Conservation (phyloP, 371 early-diverging fungal species). For the Synchytrium microbalum region DNA sequence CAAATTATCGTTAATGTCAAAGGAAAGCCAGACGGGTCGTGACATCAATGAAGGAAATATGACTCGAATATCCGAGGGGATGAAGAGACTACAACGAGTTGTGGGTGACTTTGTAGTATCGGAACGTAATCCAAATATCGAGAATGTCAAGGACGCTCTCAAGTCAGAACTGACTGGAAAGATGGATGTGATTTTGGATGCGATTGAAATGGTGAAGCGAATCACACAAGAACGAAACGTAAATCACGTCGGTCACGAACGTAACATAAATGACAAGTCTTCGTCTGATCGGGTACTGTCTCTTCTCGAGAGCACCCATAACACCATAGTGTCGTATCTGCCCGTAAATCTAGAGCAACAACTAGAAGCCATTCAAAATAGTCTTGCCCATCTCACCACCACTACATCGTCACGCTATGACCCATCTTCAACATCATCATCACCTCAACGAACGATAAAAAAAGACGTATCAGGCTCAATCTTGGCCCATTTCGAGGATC, state of each 20-base stretch:
- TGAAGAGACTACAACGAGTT: neutral
- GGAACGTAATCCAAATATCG: neutral
- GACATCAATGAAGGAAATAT: neutral
- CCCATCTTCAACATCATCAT: neutral
- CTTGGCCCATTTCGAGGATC: neutral
- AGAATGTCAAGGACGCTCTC: neutral
- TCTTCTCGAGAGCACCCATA: neutral
- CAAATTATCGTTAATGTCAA: neutral
- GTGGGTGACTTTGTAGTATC: neutral
- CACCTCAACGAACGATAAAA: neutral
- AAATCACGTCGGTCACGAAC: neutral
- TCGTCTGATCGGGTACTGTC: no score
- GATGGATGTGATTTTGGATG: neutral
- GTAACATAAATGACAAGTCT: neutral
- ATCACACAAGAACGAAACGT: neutral
- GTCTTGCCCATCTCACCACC: conserved; percentile 1
- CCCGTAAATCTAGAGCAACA: conserved; percentile 14
- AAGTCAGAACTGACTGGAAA: neutral
- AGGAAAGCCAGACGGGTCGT: neutral
- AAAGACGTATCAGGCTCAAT: conserved; percentile 4
- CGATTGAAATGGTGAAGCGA: neutral
- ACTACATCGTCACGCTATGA: neutral
- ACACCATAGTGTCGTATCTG: conserved; percentile 11
- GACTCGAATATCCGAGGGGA: neutral
- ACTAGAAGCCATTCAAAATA: conserved; percentile 9